These are phyloP conservation scores for Pseudogymnoascus pannorum DNA, from an alignment of 2,329 filamentous ascomycete species.

Conservation along the genomic window DNA sequence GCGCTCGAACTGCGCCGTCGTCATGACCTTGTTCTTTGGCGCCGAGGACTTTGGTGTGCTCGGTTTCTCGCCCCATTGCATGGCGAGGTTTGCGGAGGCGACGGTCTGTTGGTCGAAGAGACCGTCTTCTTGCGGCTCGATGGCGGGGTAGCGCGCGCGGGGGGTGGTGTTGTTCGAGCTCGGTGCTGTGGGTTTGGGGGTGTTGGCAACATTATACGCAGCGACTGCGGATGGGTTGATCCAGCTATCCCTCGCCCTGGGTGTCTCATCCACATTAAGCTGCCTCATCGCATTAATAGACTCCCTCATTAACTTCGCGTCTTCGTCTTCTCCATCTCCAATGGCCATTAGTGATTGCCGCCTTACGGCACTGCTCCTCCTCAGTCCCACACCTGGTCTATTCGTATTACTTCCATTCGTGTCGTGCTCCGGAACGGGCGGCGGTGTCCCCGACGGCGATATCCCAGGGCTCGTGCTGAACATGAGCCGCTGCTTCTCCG, in stretches of 20 bases:
- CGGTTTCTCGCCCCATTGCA: constrained; percentile 22
- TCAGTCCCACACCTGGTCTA: constrained; percentile 20
- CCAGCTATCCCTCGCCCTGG: constrained; percentile 25
- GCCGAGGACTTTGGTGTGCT: constrained; percentile 9
- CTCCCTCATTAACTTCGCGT: constrained; percentile 27
- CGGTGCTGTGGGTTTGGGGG: neutral
- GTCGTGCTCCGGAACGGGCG: constrained; percentile 21
- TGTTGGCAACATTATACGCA: constrained; percentile 14
- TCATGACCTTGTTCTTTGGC: constrained; percentile 73
- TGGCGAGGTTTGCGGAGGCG: constrained; percentile 24
- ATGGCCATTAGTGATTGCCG: constrained; percentile 25
- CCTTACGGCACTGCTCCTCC: constrained; percentile 25
- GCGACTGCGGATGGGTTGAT: constrained; percentile 13
- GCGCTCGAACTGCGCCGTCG: constrained; percentile 75
- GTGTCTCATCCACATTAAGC: constrained; percentile 17
- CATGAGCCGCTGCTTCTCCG: constrained; percentile 26
- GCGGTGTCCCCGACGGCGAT: neutral
- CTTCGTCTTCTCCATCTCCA: constrained; percentile 26
- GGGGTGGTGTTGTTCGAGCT: neutral
- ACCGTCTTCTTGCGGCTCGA: constrained; percentile 21
- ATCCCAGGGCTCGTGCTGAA: constrained; percentile 20
- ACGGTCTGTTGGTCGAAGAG: constrained; percentile 25
- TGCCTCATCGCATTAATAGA: constrained; percentile 25
- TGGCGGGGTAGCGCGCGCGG: neutral
- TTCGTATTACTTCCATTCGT: constrained; percentile 10